phyloP scores from a whole-genome alignment of 1,284 basidiomycete genomes.

The Malassezia nana region DNA sequence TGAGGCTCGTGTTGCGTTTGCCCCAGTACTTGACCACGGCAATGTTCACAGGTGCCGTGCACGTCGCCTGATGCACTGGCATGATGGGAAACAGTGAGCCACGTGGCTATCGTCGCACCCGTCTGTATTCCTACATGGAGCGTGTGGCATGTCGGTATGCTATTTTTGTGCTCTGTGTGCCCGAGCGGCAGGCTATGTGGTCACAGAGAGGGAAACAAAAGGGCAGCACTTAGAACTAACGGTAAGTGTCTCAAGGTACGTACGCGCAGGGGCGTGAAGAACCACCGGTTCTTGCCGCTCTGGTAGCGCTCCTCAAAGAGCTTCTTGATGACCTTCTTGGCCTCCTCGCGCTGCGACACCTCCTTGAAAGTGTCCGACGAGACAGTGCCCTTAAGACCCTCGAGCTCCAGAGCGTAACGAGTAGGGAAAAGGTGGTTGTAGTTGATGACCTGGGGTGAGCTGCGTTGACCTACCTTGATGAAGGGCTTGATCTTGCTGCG shows the following conservation, averaged over 20 bases:
- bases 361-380: slow-evolving; percentile 47
- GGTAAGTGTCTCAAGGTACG: slow-evolving; percentile 5
- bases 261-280: slow-evolving; percentile 49
- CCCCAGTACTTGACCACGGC: slow-evolving; percentile 93
- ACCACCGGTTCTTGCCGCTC: slow-evolving; percentile 49
- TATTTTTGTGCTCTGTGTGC: slow-evolving; percentile 15
- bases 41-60: slow-evolving; percentile 88
- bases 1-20: slow-evolving; percentile 87
- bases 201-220: neutral
- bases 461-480: slow-evolving; percentile 34
- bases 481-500: slow-evolving; percentile 49
- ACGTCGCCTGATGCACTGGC: slow-evolving; percentile 67
- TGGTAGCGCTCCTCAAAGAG: slow-evolving; percentile 48
- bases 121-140: neutral
- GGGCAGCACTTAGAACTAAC: slow-evolving; percentile 16
- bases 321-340: slow-evolving; percentile 47
- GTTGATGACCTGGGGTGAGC: slow-evolving; percentile 35
- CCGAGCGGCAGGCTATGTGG: neutral
- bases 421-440: slow-evolving; percentile 49
- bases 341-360: slow-evolving; percentile 46
- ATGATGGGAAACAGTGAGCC: slow-evolving; percentile 7
- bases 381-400: slow-evolving; percentile 46
- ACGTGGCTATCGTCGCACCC: neutral
- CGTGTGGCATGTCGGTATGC: slow-evolving; percentile 15
- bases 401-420: slow-evolving; percentile 48